Percentiles rank a stretch among this genome's conserved stretches.
Evolutionary conservation across 2,329 filamentous ascomycete species (phyloP).

Genomic region (Neurospora sp.): DNA sequence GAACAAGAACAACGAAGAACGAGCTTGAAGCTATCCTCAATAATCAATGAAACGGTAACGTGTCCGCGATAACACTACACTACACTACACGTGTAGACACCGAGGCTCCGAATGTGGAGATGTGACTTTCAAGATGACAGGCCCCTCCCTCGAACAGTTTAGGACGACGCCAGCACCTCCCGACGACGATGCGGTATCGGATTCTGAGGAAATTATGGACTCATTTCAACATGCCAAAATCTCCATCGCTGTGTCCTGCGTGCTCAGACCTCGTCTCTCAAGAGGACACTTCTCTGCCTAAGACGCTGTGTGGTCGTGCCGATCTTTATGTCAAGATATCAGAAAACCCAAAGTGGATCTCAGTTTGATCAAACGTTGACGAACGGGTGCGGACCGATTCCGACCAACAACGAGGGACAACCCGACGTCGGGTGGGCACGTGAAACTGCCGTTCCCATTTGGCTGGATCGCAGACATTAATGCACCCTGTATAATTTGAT

Average conservation of each 20-base stretch:
- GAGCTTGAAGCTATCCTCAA: not conserved
- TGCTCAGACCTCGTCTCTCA: too few species aligned
- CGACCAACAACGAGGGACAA: not conserved
- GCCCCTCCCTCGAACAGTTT: not conserved
- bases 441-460: not conserved
- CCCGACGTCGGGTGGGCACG: not conserved
- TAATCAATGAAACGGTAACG: not conserved
- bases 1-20: not conserved
- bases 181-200: not conserved
- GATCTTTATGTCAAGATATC: not conserved
- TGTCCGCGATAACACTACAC: not conserved
- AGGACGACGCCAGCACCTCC: not conserved
- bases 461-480: not conserved
- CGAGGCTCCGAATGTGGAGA: not conserved
- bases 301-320: not conserved
- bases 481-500: too few species aligned
- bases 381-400: not conserved
- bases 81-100: not conserved
- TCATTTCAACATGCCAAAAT: not conserved
- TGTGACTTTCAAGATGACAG: not conserved
- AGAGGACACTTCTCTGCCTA: not conserved
- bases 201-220: not conserved
- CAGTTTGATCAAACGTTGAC: not conserved
- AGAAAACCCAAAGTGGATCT: not conserved
- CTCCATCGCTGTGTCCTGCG: not conserved